Base-by-base conservation (phyloP, 768 basidiomycete genomes). In the Sutorius australiensis region DNA sequence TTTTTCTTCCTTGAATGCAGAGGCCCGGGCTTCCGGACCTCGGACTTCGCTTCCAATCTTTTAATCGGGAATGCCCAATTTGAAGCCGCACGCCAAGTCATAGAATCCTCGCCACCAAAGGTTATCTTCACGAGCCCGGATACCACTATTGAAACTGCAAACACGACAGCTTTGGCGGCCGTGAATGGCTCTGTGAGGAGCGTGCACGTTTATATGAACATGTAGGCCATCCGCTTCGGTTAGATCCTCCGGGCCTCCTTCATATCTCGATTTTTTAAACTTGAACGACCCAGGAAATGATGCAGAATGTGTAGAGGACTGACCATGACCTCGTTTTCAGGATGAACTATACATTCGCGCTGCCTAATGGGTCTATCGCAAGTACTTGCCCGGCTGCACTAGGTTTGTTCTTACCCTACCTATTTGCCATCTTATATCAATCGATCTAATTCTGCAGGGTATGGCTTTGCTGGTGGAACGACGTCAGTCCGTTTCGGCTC, bases 361-460 rank as follows among this genome's bases (percentile, higher is more conserved):
- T 90, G 16, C 71, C 81, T 2, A 85, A 89, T 59, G 87, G 89
- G 30, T 84, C 83, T 3, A 73, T 67, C 6, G 84, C 81, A 31
- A 75, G 76, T 27, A 92, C 89, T 1, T 92, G 89, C 62, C 86
- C 87, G n/a, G 75, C 89, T 55, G 89, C 87, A 43, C 73, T 89
- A 69, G 89, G 87, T 87, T 54, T 53, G 79, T 63, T 30, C 13
- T 27, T 32, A 27, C 56, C 37, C 30, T 8, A 3, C 37, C 13
- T 46, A 38, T 40, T 42, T 55, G 51, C 47, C 50, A 9, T 59
- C 37, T 40, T 19, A 16, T 12, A 39, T 44, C 42, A 44, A 14
- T 31, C 17, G 36, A 13, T n/a, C 10, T 9, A 19, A 46, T 37
- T 45, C 13, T 1, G 3, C 45, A 89, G 87, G 89, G 11, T 89